Conservation (phyloP, 202 grass and related monocot genomes). For the Cymbopogon flexuosus region DNA sequence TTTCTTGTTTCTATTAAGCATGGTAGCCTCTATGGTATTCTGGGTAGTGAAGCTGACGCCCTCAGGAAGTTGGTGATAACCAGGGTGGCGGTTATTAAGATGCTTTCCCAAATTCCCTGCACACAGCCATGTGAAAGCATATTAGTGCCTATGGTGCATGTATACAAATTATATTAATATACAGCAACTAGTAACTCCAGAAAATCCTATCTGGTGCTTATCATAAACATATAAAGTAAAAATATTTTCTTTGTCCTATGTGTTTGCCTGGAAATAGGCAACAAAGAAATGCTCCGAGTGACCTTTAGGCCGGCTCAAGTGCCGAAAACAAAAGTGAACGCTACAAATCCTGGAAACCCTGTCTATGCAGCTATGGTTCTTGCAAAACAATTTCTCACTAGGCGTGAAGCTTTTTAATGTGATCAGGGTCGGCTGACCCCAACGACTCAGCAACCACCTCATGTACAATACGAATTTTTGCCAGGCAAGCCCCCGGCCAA, state of each 20-base stretch:
- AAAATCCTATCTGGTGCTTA: background rate
- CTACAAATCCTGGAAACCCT: background rate
- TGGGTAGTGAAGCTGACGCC: constrained; percentile 20
- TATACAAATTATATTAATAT: background rate
- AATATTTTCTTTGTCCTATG: background rate
- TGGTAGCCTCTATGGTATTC: constrained; percentile 23
- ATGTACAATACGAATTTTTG: background rate
- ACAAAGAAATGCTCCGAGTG: background rate
- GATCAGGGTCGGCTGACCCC: background rate
- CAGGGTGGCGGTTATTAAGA: constrained; percentile 84
- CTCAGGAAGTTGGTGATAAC: constrained; percentile 55
- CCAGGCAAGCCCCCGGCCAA: background rate
- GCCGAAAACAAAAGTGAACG: background rate
- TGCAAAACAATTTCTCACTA: background rate
- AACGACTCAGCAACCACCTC: background rate
- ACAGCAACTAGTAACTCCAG: background rate
- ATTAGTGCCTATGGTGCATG: constrained; percentile 1
- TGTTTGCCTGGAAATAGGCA: background rate
- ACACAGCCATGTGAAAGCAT: constrained; percentile 18
- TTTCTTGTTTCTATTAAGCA: constrained; percentile 36
- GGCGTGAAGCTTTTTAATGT: background rate
- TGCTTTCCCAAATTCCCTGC: constrained; percentile 93
- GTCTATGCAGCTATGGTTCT: background rate
- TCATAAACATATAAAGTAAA: background rate
- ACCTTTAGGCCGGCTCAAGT: background rate